These are phyloP conservation scores for Neofusicoccum laricinum DNA, from an alignment of 2,329 filamentous ascomycete genomes.

Conservation along the genomic window DNA sequence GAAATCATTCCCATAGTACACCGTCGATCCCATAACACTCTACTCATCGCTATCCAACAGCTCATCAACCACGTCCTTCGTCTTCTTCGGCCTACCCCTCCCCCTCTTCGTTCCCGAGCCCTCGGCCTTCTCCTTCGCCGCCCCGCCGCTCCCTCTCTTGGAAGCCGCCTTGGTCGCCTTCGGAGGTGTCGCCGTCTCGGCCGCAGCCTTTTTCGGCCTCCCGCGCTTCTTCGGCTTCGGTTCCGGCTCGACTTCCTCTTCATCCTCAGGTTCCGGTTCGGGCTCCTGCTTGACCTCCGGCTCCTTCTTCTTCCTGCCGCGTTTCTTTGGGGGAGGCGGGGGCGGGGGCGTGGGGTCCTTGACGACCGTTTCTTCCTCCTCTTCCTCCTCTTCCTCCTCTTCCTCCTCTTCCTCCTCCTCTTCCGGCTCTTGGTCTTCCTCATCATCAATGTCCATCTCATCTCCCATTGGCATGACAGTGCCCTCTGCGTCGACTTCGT, in stretches of 20 bases:
- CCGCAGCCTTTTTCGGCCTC: neutral
- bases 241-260: neutral
- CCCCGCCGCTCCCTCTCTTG: neutral
- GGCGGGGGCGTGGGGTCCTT: slow-evolving; percentile 5
- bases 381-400: slow-evolving; percentile 16
- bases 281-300: neutral
- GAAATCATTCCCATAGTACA: no score
- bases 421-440: slow-evolving; percentile 22
- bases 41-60: slow-evolving; percentile 15
- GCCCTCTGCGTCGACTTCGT: slow-evolving; percentile 33
- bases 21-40: no score
- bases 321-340: neutral
- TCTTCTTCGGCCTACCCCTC: slow-evolving; percentile 7
- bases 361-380: slow-evolving; percentile 13
- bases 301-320: neutral
- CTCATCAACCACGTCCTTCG: slow-evolving; percentile 15
- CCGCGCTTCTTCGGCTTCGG: slow-evolving; percentile 3
- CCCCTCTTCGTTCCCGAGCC: neutral
- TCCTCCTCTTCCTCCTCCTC: slow-evolving; percentile 20
- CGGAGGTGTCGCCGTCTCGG: neutral
- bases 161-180: neutral
- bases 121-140: neutral
- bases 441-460: slow-evolving; percentile 13
- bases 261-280: neutral
- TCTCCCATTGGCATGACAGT: slow-evolving; percentile 21